A percentile compares a stretch with the other conserved stretches of the same genome.
These are phyloP conservation scores for Fomes fomentarius DNA, from an alignment of 1,284 basidiomycete species.

Conservation along the genomic window DNA sequence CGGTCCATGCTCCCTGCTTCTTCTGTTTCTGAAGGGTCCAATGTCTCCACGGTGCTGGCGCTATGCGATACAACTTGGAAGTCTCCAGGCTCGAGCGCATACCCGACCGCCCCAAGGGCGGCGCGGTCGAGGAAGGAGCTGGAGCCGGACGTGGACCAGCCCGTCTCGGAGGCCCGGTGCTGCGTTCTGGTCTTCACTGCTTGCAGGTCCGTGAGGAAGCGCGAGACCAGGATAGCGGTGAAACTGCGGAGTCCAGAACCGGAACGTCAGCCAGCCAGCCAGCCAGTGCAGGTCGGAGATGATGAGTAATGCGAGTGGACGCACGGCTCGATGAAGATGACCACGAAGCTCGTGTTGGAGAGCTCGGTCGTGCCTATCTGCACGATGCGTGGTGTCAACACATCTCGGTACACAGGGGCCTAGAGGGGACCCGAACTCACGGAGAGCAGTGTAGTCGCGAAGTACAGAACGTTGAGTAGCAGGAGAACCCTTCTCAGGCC, in stretches of 20 bases:
- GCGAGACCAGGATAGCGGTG: background rate
- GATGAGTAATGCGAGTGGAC: background rate
- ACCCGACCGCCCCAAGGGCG: too few species aligned
- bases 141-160: background rate
- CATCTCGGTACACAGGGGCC: too few species aligned
- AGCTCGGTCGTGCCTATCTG: background rate
- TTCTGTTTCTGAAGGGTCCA: too few species aligned
- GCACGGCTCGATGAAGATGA: background rate
- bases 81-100: too few species aligned
- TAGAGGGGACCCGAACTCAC: too few species aligned
- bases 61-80: too few species aligned
- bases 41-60: too few species aligned
- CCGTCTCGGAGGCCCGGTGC: background rate
- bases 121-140: background rate
- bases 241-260: background rate
- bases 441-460: background rate
- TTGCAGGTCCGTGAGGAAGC: background rate
- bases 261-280: background rate
- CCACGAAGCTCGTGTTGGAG: background rate
- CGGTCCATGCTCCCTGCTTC: too few species aligned
- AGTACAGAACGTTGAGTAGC: background rate
- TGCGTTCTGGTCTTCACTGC: background rate
- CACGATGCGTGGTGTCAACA: too few species aligned
- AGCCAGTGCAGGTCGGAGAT: background rate
- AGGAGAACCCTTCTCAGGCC: background rate